phyloP scores from a whole-genome alignment of 1,284 basidiomycete species.

The Tausonia pullulans region DNA sequence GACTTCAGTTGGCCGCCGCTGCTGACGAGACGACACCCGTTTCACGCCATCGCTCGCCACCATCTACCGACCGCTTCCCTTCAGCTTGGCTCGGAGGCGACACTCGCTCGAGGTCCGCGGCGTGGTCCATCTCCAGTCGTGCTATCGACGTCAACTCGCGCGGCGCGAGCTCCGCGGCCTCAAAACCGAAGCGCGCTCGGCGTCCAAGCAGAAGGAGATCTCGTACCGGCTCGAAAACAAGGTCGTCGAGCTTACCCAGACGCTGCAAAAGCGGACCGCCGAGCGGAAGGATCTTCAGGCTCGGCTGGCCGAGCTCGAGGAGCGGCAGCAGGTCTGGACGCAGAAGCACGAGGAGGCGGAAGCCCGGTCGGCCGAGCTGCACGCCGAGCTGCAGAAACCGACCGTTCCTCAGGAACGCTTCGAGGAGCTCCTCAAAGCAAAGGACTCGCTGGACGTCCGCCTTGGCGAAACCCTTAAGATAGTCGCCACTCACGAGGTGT shows the following conservation, averaged over 20 bases:
- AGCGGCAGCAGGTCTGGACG: slow-evolving; percentile 74
- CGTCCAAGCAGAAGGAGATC: slow-evolving; percentile 97
- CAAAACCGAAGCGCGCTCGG: slow-evolving; percentile 85
- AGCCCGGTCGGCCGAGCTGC: slow-evolving; percentile 58
- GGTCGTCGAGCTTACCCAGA: slow-evolving; percentile 96
- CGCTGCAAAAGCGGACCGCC: slow-evolving; percentile 77
- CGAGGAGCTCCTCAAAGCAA: slow-evolving; percentile 64
- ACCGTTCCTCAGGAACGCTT: slow-evolving; percentile 64
- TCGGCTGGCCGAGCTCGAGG: slow-evolving; percentile 66
- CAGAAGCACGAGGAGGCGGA: slow-evolving; percentile 85
- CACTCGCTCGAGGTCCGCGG: slow-evolving; percentile 56
- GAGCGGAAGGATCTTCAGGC: slow-evolving; percentile 82
- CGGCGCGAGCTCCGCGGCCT: slow-evolving; percentile 73
- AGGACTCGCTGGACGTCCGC: slow-evolving; percentile 69
- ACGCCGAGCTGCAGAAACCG: slow-evolving; percentile 56
- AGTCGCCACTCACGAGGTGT: slow-evolving; percentile 70
- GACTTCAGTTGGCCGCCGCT: background rate
- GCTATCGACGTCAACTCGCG: slow-evolving; percentile 78
- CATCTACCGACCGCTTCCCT: background rate
- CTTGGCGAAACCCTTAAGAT: slow-evolving; percentile 63
- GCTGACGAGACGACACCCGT: no score
- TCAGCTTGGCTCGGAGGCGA: slow-evolving; percentile 54
- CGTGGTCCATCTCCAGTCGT: slow-evolving; percentile 82
- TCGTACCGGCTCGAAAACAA: slow-evolving; percentile 98
- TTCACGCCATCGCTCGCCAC: no score